These are phyloP conservation scores for Tricholoma sp. DNA, from an alignment of 768 basidiomycete species.

Conservation along the genomic window DNA sequence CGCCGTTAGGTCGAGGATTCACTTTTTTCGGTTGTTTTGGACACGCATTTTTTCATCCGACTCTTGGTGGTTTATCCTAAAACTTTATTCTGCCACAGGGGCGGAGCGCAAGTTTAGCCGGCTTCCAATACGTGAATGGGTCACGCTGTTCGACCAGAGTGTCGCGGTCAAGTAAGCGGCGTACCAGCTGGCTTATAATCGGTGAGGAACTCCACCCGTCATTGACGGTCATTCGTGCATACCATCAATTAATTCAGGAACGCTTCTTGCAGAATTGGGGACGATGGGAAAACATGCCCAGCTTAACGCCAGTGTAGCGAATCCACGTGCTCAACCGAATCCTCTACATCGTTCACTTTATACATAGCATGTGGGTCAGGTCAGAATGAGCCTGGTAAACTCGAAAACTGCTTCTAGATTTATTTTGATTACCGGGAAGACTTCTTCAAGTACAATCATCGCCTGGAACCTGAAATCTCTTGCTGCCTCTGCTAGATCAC, in stretches of 20 bases:
- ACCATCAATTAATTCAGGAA: not conserved
- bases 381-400: constrained; percentile 1
- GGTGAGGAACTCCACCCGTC: not conserved
- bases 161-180: not conserved
- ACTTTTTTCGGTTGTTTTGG: not conserved
- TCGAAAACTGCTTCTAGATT: not conserved
- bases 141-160: not conserved
- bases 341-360: not conserved
- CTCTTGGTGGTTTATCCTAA: not conserved
- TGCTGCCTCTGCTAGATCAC: not conserved
- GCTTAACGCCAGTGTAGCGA: not conserved
- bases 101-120: not conserved
- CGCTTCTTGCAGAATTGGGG: not conserved
- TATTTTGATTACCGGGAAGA: not conserved
- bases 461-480: not conserved
- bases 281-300: not conserved
- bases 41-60: not conserved
- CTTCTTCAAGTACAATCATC: not conserved
- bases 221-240: not conserved
- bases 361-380: not conserved
- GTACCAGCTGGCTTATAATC: not conserved
- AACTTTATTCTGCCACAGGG: not conserved
- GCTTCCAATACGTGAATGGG: not conserved
- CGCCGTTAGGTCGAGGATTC: not conserved
- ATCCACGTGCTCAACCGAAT: not conserved